These are phyloP conservation scores for Pyrenochaeta sp. DNA, from an alignment of 2,329 filamentous ascomycete species.

Conservation along the genomic window DNA sequence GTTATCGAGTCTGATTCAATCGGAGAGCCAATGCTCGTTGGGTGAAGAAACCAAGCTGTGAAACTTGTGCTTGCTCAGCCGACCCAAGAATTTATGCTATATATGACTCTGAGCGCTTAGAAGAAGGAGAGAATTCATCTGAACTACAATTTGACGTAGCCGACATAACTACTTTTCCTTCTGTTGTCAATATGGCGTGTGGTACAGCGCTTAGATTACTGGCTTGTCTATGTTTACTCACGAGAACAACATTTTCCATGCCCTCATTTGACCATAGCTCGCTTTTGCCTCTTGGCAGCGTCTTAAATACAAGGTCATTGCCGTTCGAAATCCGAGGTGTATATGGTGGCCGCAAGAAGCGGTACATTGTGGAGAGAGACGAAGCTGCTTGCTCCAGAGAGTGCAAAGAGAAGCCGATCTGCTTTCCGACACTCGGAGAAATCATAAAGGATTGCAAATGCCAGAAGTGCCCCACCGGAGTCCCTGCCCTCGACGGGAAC, in stretches of 20 bases:
- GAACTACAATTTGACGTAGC: not conserved
- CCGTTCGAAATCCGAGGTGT: conserved; percentile 8
- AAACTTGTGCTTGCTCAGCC: not conserved
- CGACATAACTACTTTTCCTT: not conserved
- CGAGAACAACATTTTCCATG: not conserved
- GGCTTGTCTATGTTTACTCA: not conserved
- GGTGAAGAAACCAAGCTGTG: not conserved
- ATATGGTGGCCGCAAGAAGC: conserved; percentile 9
- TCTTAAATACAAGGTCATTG: not conserved
- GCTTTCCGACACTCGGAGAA: conserved; percentile 3
- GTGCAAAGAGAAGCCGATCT: conserved; percentile 8
- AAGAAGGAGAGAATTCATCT: not conserved
- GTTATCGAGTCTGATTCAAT: not conserved
- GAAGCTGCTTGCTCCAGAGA: conserved; percentile 1
- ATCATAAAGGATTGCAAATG: conserved; percentile 10
- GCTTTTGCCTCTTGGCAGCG: conserved; percentile 3
- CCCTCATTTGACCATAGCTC: conserved; percentile 8
- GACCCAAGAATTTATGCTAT: not conserved
- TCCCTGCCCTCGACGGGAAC: not conserved
- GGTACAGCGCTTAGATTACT: not conserved
- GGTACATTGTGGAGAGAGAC: conserved; percentile 10
- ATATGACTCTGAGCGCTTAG: not conserved
- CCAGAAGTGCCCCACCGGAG: conserved; percentile 8
- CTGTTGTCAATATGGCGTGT: not conserved
- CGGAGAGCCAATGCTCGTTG: not conserved